Evolutionary conservation across 257 asterid species (phyloP).

Genomic region (Linderniella brevidens): DNA sequence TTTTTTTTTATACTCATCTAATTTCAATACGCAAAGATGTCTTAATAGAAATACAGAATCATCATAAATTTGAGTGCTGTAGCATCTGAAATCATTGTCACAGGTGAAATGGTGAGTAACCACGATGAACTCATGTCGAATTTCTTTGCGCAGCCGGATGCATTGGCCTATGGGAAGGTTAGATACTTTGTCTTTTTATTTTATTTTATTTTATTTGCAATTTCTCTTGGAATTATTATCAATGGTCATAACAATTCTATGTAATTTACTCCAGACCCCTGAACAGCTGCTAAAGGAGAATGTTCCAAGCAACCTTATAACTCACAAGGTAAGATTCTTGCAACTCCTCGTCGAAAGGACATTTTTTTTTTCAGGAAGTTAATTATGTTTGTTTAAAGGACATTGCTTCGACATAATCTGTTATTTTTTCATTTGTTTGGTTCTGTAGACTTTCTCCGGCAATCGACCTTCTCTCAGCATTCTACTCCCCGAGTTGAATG

Average conservation of each 20-base stretch:
- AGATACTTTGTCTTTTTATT: slow-evolving; percentile 3
- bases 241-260: slow-evolving; percentile 2
- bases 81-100: slow-evolving; percentile 6
- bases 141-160: slow-evolving; percentile 99
- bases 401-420: slow-evolving; percentile 10
- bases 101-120: slow-evolving; percentile 89
- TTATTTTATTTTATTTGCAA: slow-evolving; percentile 4
- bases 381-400: too few relatives aligned
- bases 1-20: slow-evolving; percentile 5
- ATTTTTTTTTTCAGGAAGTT: too few relatives aligned
- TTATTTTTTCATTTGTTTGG: slow-evolving; percentile 11
- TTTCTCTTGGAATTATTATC: neutral
- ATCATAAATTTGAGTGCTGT: neutral
- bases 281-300: slow-evolving; percentile 74
- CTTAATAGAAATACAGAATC: slow-evolving; percentile 4
- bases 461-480: slow-evolving; percentile 94
- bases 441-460: slow-evolving; percentile 79
- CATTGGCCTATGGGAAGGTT: slow-evolving; percentile 97
- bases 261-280: slow-evolving; percentile 49
- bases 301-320: slow-evolving; percentile 58
- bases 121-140: slow-evolving; percentile 99
- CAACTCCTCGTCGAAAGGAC: slow-evolving; percentile 7
- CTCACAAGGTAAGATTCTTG: slow-evolving; percentile 62
- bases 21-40: neutral
- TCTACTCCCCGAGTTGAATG: slow-evolving; percentile 76